These are phyloP conservation scores for Pseudodiploospora longispora DNA, from an alignment of 2,329 filamentous ascomycete species.

Conservation along the genomic window DNA sequence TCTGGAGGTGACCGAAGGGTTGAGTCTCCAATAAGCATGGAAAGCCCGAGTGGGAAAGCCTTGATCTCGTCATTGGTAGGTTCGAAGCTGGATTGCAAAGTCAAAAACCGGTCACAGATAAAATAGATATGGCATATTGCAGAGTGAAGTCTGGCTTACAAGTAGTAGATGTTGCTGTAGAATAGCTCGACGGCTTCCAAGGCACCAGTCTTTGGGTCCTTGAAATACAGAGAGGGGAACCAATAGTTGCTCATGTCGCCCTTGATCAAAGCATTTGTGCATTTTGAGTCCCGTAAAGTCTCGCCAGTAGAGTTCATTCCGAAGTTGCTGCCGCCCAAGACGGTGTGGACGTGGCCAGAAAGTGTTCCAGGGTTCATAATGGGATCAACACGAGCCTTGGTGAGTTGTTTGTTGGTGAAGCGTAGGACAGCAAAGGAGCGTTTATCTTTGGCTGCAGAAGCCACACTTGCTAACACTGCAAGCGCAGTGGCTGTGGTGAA, in stretches of 20 bases:
- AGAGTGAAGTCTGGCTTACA: constrained; percentile 33
- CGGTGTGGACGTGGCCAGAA: constrained; percentile 58
- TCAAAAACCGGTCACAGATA: no score
- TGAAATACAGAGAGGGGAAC: constrained; percentile 64
- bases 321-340: constrained; percentile 65
- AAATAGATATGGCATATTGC: no score
- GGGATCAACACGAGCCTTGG: constrained; percentile 58
- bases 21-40: constrained; percentile 62
- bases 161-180: constrained; percentile 73
- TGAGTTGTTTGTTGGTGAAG: constrained; percentile 58
- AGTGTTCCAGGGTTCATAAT: constrained; percentile 54
- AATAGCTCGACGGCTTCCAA: constrained; percentile 61
- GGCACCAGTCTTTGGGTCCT: constrained; percentile 51
- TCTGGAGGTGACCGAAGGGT: constrained; percentile 49
- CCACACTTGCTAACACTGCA: constrained; percentile 31
- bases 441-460: constrained; percentile 32
- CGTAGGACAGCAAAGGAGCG: constrained; percentile 61
- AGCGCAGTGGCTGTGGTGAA: constrained; percentile 21
- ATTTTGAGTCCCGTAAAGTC: constrained; percentile 51
- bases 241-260: constrained; percentile 71
- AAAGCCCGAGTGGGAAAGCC: constrained; percentile 62
- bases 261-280: constrained; percentile 61
- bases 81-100: constrained; percentile 40
- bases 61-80: constrained; percentile 55
- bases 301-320: constrained; percentile 52